A percentile compares a stretch with the other conserved stretches of the same genome.
Conservation (phyloP, 2,329 filamentous ascomycete species). For the Ceratocystis albifundus region DNA sequence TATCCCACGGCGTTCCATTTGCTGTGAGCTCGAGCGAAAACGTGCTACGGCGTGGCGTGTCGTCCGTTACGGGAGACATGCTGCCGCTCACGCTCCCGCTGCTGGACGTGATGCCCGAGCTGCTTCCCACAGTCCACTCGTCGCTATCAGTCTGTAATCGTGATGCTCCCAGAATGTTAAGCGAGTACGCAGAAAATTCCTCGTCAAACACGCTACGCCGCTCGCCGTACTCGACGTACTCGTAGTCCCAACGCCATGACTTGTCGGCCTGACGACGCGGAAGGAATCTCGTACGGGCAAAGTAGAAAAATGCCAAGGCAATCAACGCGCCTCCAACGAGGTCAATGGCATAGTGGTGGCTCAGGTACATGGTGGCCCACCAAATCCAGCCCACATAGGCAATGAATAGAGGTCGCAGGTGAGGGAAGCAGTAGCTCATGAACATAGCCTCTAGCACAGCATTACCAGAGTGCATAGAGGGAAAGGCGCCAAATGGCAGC, state of each 20-base stretch:
- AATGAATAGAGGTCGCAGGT: constrained; percentile 66
- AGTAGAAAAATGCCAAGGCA: constrained; percentile 69
- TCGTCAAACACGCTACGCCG: constrained; percentile 32
- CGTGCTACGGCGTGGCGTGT: constrained; percentile 27
- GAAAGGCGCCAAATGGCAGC: constrained; percentile 89
- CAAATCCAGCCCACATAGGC: constrained; percentile 85
- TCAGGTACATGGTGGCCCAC: constrained; percentile 98
- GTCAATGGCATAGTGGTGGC: constrained; percentile 93
- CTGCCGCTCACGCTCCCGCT: constrained; percentile 38
- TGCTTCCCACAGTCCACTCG: constrained; percentile 82
- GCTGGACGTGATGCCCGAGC: constrained; percentile 44
- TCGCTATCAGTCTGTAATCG: constrained; percentile 52
- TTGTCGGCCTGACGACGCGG: constrained; percentile 76
- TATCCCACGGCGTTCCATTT: constrained; percentile 34
- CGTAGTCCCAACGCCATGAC: constrained; percentile 85
- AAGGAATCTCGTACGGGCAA: constrained; percentile 66
- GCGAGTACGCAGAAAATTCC: constrained; percentile 37
- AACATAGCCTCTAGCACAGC: constrained; percentile 84
- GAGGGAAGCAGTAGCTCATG: constrained; percentile 85
- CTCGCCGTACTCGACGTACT: constrained; percentile 71
- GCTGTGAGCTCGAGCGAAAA: constrained; percentile 30
- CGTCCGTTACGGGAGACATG: constrained; percentile 41
- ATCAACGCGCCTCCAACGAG: constrained; percentile 74
- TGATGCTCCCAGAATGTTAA: constrained; percentile 36
- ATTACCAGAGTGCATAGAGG: constrained; percentile 80